These are phyloP conservation scores for Talaromyces atroroseus DNA, from an alignment of 2,329 filamentous ascomycete species.

Conservation along the genomic window DNA sequence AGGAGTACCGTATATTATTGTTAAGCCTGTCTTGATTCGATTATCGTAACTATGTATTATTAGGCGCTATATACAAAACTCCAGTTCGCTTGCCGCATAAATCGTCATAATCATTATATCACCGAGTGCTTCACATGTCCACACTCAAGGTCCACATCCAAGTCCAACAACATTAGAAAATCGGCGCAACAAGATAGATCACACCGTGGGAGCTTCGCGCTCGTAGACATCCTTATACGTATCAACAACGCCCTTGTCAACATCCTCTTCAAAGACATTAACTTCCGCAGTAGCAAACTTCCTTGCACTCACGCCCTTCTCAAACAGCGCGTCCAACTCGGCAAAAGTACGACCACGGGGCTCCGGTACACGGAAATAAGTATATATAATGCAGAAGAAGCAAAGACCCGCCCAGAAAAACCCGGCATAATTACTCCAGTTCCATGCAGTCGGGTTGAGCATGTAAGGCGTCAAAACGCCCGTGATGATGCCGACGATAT, in stretches of 20 bases:
- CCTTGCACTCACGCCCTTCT: constrained; percentile 63
- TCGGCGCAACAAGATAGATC: not conserved
- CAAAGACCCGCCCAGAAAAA: constrained; percentile 85
- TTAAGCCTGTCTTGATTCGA: too few relatives aligned
- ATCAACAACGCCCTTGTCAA: constrained; percentile 13
- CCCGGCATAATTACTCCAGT: constrained; percentile 81
- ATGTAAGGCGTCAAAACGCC: constrained; percentile 84
- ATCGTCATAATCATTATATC: not conserved
- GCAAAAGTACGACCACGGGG: constrained; percentile 75
- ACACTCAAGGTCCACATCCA: not conserved
- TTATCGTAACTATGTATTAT: not conserved
- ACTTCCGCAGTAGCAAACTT: constrained; percentile 60
- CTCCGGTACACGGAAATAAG: constrained; percentile 75
- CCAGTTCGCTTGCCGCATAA: not conserved
- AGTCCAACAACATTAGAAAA: not conserved
- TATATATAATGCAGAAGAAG: constrained; percentile 74
- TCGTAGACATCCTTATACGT: constrained; percentile 11
- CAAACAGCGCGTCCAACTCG: constrained; percentile 80
- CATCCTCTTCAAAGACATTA: constrained; percentile 49
- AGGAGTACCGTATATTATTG: too few relatives aligned
- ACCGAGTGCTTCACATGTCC: not conserved
- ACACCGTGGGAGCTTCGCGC: not conserved
- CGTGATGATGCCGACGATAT: constrained; percentile 75
- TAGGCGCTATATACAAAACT: constrained; percentile 1
- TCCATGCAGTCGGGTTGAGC: constrained; percentile 80